These are phyloP conservation scores for Aspergillus pseudoglaucus DNA, from an alignment of 2,329 filamentous ascomycete genomes.

Conservation along the genomic window DNA sequence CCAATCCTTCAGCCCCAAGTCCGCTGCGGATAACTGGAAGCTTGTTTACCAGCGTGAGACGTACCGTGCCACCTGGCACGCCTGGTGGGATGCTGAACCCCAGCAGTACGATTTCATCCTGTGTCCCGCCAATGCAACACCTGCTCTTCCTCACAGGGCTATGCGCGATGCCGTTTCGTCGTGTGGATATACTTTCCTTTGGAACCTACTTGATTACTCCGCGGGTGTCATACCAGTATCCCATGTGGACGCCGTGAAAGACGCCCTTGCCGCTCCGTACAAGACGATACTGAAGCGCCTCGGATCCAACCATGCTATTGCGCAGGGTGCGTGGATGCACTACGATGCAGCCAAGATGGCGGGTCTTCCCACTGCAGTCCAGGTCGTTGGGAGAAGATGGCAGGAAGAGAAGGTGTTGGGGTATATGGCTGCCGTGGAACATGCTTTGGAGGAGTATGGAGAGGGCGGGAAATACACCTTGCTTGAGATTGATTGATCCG, in stretches of 20 bases:
- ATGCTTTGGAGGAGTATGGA: conserved; percentile 54
- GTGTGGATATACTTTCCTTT: conserved; percentile 90
- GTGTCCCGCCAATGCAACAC: conserved; percentile 81
- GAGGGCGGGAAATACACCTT: conserved; percentile 30
- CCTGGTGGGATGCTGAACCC: conserved; percentile 71
- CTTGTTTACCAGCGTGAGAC: conserved; percentile 69
- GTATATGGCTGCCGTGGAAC: conserved; percentile 72
- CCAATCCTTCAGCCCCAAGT: conserved; percentile 65
- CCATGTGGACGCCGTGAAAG: conserved; percentile 67
- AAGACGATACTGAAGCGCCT: conserved; percentile 28
- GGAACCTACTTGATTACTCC: conserved; percentile 87
- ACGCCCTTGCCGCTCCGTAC: conserved; percentile 53
- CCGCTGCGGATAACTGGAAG: conserved; percentile 73
- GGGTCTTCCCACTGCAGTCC: conserved; percentile 78
- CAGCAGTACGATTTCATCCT: conserved; percentile 72
- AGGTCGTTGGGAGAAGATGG: conserved; percentile 70
- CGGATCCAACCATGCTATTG: conserved; percentile 65
- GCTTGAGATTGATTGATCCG: conserved; percentile 30
- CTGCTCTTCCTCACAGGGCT: conserved; percentile 76
- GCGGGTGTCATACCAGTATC: conserved; percentile 78
- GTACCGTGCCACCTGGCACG: conserved; percentile 71
- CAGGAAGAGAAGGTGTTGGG: conserved; percentile 84
- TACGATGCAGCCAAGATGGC: conserved; percentile 81
- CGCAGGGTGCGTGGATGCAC: conserved; percentile 73
- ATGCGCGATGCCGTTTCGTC: conserved; percentile 81